These are phyloP conservation scores for Colletotrichum sp. DNA, from an alignment of 2,329 filamentous ascomycete genomes.

Conservation along the genomic window DNA sequence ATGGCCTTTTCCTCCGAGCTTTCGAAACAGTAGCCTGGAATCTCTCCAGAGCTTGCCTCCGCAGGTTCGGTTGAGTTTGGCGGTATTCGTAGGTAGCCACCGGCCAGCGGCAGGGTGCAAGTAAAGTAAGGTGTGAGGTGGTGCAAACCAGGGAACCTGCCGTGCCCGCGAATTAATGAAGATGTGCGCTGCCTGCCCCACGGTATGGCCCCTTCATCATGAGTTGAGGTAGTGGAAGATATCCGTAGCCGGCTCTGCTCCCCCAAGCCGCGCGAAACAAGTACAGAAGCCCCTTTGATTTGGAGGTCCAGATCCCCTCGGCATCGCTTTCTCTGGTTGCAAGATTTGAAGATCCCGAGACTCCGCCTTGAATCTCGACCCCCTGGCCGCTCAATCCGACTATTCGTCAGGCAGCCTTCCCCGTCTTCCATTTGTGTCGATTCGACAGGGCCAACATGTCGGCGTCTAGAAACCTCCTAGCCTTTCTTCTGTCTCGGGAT, in stretches of 20 bases:
- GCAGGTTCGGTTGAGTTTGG: background rate
- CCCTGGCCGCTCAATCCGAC: background rate
- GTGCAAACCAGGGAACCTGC: background rate
- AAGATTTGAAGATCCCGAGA: background rate
- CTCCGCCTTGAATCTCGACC: background rate
- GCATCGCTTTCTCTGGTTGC: background rate
- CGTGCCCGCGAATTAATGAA: background rate
- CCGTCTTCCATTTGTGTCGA: background rate
- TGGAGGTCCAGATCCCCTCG: background rate
- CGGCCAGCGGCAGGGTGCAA: background rate
- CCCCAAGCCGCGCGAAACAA: background rate
- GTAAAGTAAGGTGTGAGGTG: background rate
- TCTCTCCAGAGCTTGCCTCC: background rate
- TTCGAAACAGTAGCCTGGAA: conserved; percentile 2
- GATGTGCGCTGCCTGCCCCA: conserved; percentile 2
- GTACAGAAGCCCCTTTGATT: background rate
- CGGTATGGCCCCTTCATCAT: background rate
- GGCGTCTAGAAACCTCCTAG: conserved; percentile 4
- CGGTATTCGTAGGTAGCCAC: background rate
- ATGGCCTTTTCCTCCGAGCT: background rate
- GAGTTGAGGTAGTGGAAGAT: background rate
- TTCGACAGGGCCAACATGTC: conserved; percentile 2
- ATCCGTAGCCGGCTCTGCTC: background rate
- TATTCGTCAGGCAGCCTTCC: background rate
- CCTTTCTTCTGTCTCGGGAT: background rate